phyloP scores from a whole-genome alignment of 768 basidiomycete species.

The Amanita exitialis region DNA sequence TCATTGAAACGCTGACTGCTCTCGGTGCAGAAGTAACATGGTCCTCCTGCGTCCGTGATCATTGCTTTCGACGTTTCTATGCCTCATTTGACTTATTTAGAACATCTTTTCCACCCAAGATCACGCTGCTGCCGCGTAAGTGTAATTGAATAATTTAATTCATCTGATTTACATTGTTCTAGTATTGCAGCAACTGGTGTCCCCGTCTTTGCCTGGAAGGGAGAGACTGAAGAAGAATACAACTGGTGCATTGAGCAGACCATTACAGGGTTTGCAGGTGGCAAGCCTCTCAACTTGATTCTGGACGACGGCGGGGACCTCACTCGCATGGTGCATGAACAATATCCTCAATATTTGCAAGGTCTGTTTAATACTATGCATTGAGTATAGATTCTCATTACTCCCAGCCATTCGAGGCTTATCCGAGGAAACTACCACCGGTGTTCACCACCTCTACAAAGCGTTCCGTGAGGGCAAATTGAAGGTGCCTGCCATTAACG shows the following conservation, averaged over 20 bases:
- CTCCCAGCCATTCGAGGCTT: slow-evolving; percentile 75
- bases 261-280: slow-evolving; percentile 75
- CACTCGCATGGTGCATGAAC: slow-evolving; percentile 90
- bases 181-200: slow-evolving; percentile 97
- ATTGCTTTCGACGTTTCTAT: neutral
- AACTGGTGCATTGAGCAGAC: slow-evolving; percentile 97
- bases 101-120: slow-evolving; percentile 99
- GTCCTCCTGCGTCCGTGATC: slow-evolving; percentile 83
- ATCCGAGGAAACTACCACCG: slow-evolving; percentile 99
- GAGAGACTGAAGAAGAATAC: slow-evolving; percentile 99
- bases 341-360: slow-evolving; percentile 82
- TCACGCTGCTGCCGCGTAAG: slow-evolving; percentile 94
- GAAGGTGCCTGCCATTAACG: slow-evolving; percentile 98
- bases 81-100: slow-evolving; percentile 24
- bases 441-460: slow-evolving; percentile 99
- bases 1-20: slow-evolving; percentile 94
- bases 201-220: slow-evolving; percentile 99
- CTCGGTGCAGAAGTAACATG: slow-evolving; percentile 97
- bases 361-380: slow-evolving; percentile 29
- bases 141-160: slow-evolving; percentile 9
- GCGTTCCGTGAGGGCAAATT: slow-evolving; percentile 92
- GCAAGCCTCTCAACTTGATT: slow-evolving; percentile 92
- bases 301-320: slow-evolving; percentile 98
- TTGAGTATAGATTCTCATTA: neutral
- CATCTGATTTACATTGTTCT: slow-evolving; percentile 5